A percentile compares a stretch with the other conserved stretches of the same genome.
These are phyloP conservation scores for Geotrichum candidum DNA, from an alignment of 1,139 yeast species.

Conservation along the genomic window DNA sequence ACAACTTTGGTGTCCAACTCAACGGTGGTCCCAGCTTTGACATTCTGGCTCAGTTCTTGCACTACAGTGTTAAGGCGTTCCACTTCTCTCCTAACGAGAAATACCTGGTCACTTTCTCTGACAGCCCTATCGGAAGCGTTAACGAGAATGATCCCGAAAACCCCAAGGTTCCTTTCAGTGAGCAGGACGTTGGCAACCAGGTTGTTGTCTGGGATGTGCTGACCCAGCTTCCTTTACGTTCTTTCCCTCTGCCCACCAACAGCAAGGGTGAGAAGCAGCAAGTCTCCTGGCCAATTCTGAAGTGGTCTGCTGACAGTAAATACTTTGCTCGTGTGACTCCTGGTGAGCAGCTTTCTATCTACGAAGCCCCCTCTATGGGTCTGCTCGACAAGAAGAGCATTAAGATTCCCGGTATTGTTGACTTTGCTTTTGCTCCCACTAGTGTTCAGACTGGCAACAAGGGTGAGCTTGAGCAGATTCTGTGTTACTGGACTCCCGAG, in stretches of 20 bases:
- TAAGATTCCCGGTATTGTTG: constrained; percentile 79
- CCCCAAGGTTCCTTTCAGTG: constrained; percentile 71
- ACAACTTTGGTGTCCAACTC: constrained; percentile 90
- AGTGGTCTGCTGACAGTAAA: constrained; percentile 92
- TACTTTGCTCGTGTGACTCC: constrained; percentile 96
- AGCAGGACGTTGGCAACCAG: constrained; percentile 88
- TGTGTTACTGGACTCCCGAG: constrained; percentile 98
- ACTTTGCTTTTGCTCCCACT: constrained; percentile 94
- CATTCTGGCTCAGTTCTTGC: constrained; percentile 72
- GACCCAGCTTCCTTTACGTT: constrained; percentile 78
- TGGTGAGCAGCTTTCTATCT: constrained; percentile 77
- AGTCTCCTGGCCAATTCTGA: constrained; percentile 94
- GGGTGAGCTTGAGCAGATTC: constrained; percentile 50
- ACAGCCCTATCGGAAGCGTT: constrained; percentile 71
- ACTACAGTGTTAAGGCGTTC: constrained; percentile 81
- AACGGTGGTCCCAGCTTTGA: constrained; percentile 87
- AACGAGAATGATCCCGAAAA: constrained; percentile 54
- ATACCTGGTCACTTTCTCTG: constrained; percentile 85
- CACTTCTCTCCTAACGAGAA: constrained; percentile 93
- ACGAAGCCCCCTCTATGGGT: constrained; percentile 63
- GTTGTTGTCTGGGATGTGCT: constrained; percentile 89
- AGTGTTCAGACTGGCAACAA: constrained; percentile 62
- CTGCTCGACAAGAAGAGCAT: constrained; percentile 82
- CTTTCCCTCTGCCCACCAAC: constrained; percentile 69
- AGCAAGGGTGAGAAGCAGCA: constrained; percentile 35